These are phyloP conservation scores for Blepharisma stoltei DNA, from an alignment of 73 alveolate genomes.

Conservation along the genomic window DNA sequence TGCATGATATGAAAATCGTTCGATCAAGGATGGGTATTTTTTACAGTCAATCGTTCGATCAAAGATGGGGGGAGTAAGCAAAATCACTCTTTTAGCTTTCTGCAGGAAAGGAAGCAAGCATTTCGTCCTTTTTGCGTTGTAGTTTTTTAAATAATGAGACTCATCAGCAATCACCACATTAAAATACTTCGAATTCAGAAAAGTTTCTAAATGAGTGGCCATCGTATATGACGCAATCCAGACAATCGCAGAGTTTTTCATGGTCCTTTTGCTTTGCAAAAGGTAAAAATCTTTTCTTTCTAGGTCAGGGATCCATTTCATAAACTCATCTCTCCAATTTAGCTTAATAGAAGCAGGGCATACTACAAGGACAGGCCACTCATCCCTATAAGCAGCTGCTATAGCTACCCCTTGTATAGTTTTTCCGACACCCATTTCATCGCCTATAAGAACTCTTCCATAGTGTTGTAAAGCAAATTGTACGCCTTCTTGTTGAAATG, in stretches of 20 bases:
- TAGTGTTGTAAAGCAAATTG: conserved; percentile 61
- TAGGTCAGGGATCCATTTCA: conserved; percentile 79
- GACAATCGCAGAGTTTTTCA: conserved; percentile 67
- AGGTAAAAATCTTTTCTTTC: conserved; percentile 51
- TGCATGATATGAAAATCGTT: too few species aligned
- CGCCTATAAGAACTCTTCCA: conserved; percentile 79
- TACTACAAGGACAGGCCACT: conserved; percentile 85
- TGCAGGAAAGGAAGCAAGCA: conserved; percentile 78
- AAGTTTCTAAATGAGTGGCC: conserved; percentile 63
- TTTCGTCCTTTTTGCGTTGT: conserved; percentile 80
- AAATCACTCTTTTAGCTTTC: conserved; percentile 72
- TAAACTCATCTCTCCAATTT: conserved; percentile 91
- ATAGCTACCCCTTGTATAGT: conserved; percentile 80
- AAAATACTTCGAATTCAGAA: conserved; percentile 63
- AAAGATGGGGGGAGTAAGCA: too few species aligned
- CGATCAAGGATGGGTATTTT: too few species aligned
- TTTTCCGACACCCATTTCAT: conserved; percentile 92
- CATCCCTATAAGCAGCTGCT: conserved; percentile 64
- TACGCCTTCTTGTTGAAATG: conserved; percentile 74
- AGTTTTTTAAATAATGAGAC: conserved; percentile 87
- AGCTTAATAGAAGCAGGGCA: conserved; percentile 86
- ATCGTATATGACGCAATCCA: conserved; percentile 86
- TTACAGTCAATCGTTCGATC: too few species aligned
- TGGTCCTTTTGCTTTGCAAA: conserved; percentile 58
- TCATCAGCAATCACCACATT: conserved; percentile 91